These are phyloP conservation scores for Pezicula carpinea DNA, from an alignment of 2,329 filamentous ascomycete genomes.

Conservation along the genomic window DNA sequence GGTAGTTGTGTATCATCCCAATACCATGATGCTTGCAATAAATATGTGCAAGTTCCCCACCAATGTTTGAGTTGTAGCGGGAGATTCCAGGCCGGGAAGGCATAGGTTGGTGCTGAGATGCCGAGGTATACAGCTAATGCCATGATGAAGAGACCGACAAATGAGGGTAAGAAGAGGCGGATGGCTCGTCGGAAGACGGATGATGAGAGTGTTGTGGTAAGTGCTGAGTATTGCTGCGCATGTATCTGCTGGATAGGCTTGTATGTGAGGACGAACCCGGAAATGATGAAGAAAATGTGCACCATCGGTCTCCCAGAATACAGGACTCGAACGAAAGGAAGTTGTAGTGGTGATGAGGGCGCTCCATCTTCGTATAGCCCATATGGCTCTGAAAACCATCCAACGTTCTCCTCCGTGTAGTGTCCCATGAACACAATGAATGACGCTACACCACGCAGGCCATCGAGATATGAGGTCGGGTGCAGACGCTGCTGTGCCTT, in stretches of 20 bases:
- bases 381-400: conserved; percentile 30
- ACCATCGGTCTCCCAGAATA: conserved; percentile 44
- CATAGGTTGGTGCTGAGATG: conserved; percentile 40
- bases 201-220: conserved; percentile 37
- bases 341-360: conserved; percentile 37
- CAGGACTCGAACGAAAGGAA: conserved; percentile 40
- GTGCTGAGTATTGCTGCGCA: conserved; percentile 31
- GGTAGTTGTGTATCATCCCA: conserved; percentile 2
- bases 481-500: conserved; percentile 26
- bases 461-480: conserved; percentile 40
- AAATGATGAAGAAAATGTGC: conserved; percentile 48
- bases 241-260: conserved; percentile 39
- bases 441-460: conserved; percentile 44
- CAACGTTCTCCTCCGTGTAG: conserved; percentile 36
- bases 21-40: conserved; percentile 19
- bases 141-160: conserved; percentile 38
- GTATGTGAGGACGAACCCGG: conserved; percentile 42
- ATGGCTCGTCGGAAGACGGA: conserved; percentile 43
- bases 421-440: conserved; percentile 45
- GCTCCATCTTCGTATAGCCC: conserved; percentile 27
- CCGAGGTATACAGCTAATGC: conserved; percentile 40
- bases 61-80: conserved; percentile 35
- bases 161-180: conserved; percentile 41
- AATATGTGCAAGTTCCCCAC: conserved; percentile 36
- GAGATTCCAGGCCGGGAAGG: conserved; percentile 30